phyloP scores from a whole-genome alignment of 2,329 filamentous ascomycete genomes.

The Penicillium concentricum region DNA sequence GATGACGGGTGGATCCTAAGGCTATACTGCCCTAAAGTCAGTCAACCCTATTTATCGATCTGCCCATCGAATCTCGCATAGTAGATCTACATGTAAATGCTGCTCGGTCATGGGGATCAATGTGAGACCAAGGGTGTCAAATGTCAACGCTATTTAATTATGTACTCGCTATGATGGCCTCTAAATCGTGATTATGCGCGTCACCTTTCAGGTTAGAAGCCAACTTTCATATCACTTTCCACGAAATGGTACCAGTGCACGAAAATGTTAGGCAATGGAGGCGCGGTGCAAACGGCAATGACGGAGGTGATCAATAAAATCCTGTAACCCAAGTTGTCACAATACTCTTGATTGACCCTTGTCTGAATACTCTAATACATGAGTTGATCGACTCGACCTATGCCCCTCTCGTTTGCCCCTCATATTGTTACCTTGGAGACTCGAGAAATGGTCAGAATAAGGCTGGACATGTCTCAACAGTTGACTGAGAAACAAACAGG shows the following conservation, averaged over 20 bases:
- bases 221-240: neutral
- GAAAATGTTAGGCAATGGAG: neutral
- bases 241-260: too few species aligned
- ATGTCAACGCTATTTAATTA: neutral
- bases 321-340: neutral
- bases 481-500: conserved; percentile 1
- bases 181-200: neutral
- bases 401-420: conserved; percentile 4
- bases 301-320: neutral
- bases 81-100: neutral
- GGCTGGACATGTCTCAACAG: neutral
- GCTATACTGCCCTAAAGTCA: too few species aligned
- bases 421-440: conserved; percentile 2
- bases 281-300: neutral
- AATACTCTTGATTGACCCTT: conserved; percentile 2
- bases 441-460: neutral
- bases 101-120: too few species aligned
- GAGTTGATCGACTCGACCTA: conserved; percentile 9
- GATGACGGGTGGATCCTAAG: neutral
- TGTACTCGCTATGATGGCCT: too few species aligned
- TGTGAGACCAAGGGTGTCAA: neutral
- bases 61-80: neutral
- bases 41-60: neutral
- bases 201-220: neutral
- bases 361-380: neutral